These are phyloP conservation scores for Phialocephala subalpina DNA, from an alignment of 2,329 filamentous ascomycete species.

Conservation along the genomic window DNA sequence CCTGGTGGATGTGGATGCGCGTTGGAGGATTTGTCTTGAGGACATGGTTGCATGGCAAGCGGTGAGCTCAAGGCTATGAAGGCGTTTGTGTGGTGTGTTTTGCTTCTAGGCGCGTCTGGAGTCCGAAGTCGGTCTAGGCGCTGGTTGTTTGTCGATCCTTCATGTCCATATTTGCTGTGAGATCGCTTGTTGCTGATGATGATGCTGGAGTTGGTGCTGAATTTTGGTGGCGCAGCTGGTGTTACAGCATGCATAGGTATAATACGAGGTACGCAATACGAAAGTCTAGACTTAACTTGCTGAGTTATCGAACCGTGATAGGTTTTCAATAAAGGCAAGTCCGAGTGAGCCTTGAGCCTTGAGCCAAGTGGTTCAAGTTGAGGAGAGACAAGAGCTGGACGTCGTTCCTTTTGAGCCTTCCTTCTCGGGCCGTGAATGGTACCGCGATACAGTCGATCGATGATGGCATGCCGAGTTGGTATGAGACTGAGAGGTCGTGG, in stretches of 20 bases:
- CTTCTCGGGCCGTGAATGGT: background rate
- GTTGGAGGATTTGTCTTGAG: background rate
- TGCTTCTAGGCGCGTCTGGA: constrained; percentile 2
- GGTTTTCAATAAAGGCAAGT: background rate
- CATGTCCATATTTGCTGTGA: background rate
- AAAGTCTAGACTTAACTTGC: constrained; percentile 1
- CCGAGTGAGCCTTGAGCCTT: background rate
- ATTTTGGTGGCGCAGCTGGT: background rate
- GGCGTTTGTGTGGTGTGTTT: constrained; percentile 1
- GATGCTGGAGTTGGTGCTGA: background rate
- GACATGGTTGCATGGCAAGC: background rate
- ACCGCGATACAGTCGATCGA: no score
- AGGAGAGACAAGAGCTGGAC: background rate
- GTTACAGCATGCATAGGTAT: constrained; percentile 4
- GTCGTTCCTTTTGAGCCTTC: background rate
- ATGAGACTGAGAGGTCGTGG: no score
- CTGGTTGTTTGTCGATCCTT: background rate
- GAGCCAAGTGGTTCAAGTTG: background rate
- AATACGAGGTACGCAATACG: background rate
- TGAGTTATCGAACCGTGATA: background rate
- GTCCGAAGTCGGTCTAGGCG: background rate
- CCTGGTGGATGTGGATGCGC: background rate
- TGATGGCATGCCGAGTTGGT: no score
- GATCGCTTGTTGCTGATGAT: background rate
- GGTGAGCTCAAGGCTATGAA: background rate